Evolutionary conservation across 495 filamentous ascomycete genomes (phyloP), one percentile per base, ranked within the genome.

Genomic region (Mytilinidion resinicola): DNA sequence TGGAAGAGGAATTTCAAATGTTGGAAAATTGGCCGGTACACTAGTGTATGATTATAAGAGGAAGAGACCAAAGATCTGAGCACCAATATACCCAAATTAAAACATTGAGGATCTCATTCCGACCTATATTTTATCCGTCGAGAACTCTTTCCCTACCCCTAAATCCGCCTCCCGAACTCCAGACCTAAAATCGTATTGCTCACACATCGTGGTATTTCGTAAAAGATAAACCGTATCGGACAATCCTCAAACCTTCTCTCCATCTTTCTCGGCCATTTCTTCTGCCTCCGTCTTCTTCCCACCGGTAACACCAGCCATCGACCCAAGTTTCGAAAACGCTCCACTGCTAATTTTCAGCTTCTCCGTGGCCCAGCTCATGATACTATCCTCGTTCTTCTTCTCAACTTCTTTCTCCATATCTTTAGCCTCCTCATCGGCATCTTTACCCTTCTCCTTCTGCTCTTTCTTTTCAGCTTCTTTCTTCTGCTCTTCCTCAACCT

Each of bases 401-500:
- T 72, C 60, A 3, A 74, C 68, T 37, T 73, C 60, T 56, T 57
- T 54, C 42, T 46, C 62, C 60, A 74, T 67, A 35, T 73, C 21
- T 47, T 58, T 53, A n/a, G 63, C 58, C 19, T 74, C 60, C 43
- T 74, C 55, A 0, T 76, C 71, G 11, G 63, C 72, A 35, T 76
- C 70, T 47, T 75, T 69, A 8, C 74, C 67, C 15, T 72, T 72
- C 1, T 73, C 70, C 42, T 73, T 63, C n/a, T 67, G 69, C 59
- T 82, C 77, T 53, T 81, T 77, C 19, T 77, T 70, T 20, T 66
- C 63, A 63, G 78, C 70, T 36, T 77, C 77, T 50, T 77, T 74
- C 43, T 83, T 73, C 51, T 86, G 80, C 59, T 78, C 73, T 49
- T 85, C 73, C 47, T 87, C 80, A 53, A 80, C 78, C 15, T 77